Evolutionary conservation across 164 flowering plant species (phyloP).

Genomic region (Aristolochia contorta): DNA sequence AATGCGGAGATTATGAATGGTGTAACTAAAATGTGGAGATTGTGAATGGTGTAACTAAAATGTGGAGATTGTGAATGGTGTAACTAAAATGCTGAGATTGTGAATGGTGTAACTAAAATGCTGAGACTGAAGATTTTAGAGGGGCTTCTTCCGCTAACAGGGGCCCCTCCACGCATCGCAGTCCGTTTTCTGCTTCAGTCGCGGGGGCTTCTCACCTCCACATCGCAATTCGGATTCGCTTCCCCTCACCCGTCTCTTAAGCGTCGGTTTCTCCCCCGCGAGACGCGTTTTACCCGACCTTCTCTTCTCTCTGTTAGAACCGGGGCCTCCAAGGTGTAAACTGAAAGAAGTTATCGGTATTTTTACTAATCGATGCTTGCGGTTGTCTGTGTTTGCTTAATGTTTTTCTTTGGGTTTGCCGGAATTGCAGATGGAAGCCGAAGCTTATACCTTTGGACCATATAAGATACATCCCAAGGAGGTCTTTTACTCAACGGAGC

Average conservation of each 20-base stretch:
- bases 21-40: no score
- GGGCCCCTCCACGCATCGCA: no score
- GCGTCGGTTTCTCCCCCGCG: not conserved
- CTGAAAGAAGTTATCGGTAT: not conserved
- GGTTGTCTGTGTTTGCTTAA: not conserved
- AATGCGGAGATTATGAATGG: no score
- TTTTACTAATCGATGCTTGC: not conserved
- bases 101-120: no score
- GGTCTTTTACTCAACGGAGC: slow-evolving; percentile 57
- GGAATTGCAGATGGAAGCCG: slow-evolving; percentile 6
- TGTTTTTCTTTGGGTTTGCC: no score
- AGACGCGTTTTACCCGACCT: not conserved
- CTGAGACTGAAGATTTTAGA: no score
- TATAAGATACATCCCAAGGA: slow-evolving; percentile 50
- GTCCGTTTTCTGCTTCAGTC: no score
- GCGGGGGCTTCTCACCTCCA: not conserved
- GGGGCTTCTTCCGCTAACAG: no score
- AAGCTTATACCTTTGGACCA: slow-evolving; percentile 46
- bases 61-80: no score
- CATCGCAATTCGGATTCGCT: not conserved
- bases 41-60: no score
- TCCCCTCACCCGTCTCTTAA: not conserved
- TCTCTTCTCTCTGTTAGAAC: not conserved
- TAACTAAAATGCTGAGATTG: no score
- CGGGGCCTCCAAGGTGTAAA: not conserved